phyloP scores from a whole-genome alignment of 345 rosid species.

The Eucalyptus victrix region DNA sequence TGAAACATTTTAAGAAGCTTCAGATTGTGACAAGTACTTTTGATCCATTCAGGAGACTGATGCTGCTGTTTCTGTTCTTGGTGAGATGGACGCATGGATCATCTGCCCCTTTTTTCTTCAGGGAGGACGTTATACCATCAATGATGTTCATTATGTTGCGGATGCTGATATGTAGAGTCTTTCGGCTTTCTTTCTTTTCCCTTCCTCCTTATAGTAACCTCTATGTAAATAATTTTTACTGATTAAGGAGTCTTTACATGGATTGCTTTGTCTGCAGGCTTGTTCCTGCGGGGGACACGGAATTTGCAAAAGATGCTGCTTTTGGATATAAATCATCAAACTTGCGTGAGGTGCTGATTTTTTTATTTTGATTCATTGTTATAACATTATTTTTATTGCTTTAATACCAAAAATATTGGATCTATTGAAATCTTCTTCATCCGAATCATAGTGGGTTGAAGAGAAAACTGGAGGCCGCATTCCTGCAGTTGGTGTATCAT shows the following conservation, averaged over 20 bases:
- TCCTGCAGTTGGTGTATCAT: constrained; percentile 55
- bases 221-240: neutral
- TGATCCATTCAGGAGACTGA: constrained; percentile 62
- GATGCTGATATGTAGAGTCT: constrained; percentile 59
- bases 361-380: neutral
- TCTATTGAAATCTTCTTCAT: neutral
- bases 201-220: neutral
- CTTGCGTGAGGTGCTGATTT: constrained; percentile 50
- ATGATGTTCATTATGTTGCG: constrained; percentile 87
- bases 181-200: neutral
- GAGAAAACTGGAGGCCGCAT: constrained; percentile 73
- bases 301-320: constrained; percentile 92
- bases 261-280: constrained; percentile 30
- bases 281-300: constrained; percentile 92
- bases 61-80: constrained; percentile 80
- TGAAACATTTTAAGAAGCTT: neutral
- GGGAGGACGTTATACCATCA: constrained; percentile 92
- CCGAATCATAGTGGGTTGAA: constrained; percentile 72
- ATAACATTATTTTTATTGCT: neutral
- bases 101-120: constrained; percentile 96
- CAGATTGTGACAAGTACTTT: neutral
- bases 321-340: constrained; percentile 92
- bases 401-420: neutral
- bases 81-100: constrained; percentile 93
- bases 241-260: neutral